Percentiles rank a stretch among this genome's conserved stretches.
Evolutionary conservation across 345 rosid species (phyloP).

Genomic region (Populus ilicifolia): DNA sequence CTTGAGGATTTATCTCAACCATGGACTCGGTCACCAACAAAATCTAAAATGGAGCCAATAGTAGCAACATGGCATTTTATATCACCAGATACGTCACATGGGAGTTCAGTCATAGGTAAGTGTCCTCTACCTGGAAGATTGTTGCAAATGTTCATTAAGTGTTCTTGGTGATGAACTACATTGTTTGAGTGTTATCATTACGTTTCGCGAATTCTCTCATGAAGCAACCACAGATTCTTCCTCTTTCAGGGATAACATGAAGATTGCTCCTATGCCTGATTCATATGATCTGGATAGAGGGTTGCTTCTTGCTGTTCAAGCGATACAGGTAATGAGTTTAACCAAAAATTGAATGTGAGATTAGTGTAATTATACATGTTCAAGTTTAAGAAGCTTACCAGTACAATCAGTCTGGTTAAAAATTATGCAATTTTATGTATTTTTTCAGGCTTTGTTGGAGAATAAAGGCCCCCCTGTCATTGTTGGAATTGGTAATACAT

Average conservation of each 20-base stretch:
- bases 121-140: constrained; percentile 20
- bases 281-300: constrained; percentile 97
- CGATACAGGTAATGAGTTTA: constrained; percentile 69
- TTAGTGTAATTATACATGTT: not conserved
- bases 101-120: constrained; percentile 59
- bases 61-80: constrained; percentile 73
- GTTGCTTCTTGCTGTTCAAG: constrained; percentile 97
- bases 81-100: constrained; percentile 50
- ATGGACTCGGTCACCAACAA: constrained; percentile 99
- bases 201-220: constrained; percentile 66
- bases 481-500: constrained; percentile 85
- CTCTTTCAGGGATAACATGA: constrained; percentile 85
- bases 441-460: constrained; percentile 89
- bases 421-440: not conserved
- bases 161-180: constrained; percentile 16
- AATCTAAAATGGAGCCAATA: constrained; percentile 88
- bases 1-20: constrained; percentile 97
- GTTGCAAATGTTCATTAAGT: not conserved
- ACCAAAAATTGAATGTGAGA: not conserved
- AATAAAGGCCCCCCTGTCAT: constrained; percentile 79
- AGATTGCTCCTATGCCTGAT: constrained; percentile 94
- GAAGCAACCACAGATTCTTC: constrained; percentile 94
- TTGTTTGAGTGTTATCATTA: constrained; percentile 18
- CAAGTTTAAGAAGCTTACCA: not conserved
- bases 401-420: not conserved